Evolutionary conservation across 805 yeast species (phyloP), one percentile per base, ranked within the genome.

Genomic region (Metschnikowia similis): DNA sequence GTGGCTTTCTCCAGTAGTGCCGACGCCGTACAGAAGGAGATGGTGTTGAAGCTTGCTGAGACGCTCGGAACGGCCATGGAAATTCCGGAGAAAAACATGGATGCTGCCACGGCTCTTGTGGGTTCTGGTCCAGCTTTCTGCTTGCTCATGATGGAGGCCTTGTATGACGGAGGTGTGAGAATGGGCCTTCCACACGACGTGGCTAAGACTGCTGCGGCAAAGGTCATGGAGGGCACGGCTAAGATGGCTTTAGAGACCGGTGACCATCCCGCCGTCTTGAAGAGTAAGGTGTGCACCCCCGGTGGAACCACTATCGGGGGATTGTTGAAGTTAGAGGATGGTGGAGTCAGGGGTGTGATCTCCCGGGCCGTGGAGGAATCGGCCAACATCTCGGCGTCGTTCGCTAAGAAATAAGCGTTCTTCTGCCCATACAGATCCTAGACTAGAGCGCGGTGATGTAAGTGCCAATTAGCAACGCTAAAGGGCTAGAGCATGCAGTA

Each of bases 271-370:
- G 92, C 94, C 16, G 89, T 80, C 10, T 77, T 94, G 65, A 88
- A 88, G 65, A 83, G 87, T 65, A 85, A 84, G 59, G 94, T 94
- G 8, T 90, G 97, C 65, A 94, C 99, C 0, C 99, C 99, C 26
- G 99, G 94, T 30, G 99, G 99, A 32, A 91, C 97, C 45, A 94
- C 99, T 4, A 94, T 94, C 65, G 96, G 96, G 8, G 99, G 99
- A 0, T 74, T 94, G 51, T 78, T 92, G 67, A 89, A 84, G 56
- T 83, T 94, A 85, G 99, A 94, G 72, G 96, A 89, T 57, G 82
- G 82, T 44, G 95, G 92, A 45, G 87, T 94, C 42, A 85, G 96
- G 71, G 80, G 89, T 41, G 92, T 89, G 26, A 86, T 94, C 60
- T 82, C 95, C 43, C 79, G 89, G 60, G 96, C 96, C 36, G 86